Evolutionary conservation across 805 yeast genomes (phyloP), one percentile per base, ranked within the genome.

Genomic region (Yarrowia divulgata): DNA sequence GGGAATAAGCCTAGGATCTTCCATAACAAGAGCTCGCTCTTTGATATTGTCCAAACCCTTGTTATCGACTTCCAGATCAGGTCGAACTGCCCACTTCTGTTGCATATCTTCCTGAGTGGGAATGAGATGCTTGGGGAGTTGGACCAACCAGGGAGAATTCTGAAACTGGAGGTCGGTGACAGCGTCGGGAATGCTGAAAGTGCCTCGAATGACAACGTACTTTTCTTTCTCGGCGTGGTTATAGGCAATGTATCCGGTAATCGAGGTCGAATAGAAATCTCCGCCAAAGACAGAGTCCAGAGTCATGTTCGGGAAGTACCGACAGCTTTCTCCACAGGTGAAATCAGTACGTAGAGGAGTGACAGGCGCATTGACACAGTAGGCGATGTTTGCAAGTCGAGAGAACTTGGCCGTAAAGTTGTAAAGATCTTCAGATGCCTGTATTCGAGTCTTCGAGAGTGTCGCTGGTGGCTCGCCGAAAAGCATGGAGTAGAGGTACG

Each of bases 211-310:
- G 12, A 19, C 60, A 4, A 54, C 23, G 18, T 54, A 54, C 8
- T 54, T 54, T 19, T 54, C 60, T 18, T 54, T 54, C 10, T 37
- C 14, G 7, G 12, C 34, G n/a, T 54, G 60, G 8, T 54, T 34
- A 19, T 14, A 19, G n/a, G 45, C 60, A 54, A 39, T 54, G 34
- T 54, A 54, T 16, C 60, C 60, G 5, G 60, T 54, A 12, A 18
- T 54, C 3, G 45, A 37, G 23, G 60, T 18, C 10, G 60, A 54
- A 6, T 19, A 54, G 23, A 54, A 54, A 45, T 54, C 23, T 37
- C 60, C 60, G 8, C 60, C 60, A 19, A 54, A 54, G 10, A 54
- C 60, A 12, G 60, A 37, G 60, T 54, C 60, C 45, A 54, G 45
- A 13, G 23, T 6, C 45, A 54, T 13, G 60, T 54, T 18, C 0